Percentiles rank a stretch among this genome's conserved stretches.
These are phyloP conservation scores for Amphicarpaea edgeworthii DNA, from an alignment of 306 rosid species.

Conservation along the genomic window DNA sequence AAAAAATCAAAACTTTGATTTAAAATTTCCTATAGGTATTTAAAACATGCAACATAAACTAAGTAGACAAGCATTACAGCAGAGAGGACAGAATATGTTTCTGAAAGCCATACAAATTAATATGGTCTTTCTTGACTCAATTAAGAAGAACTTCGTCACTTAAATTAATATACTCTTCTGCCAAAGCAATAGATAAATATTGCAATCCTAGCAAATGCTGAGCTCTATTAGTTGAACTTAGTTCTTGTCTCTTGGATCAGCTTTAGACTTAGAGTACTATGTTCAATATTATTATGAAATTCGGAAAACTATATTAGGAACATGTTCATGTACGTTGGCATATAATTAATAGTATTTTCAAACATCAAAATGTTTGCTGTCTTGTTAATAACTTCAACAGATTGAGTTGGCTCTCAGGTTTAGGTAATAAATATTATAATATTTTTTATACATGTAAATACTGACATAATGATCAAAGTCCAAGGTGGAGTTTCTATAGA, in stretches of 20 bases:
- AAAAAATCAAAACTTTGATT: slow-evolving; percentile 19
- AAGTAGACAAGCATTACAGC: not conserved
- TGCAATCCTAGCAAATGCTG: slow-evolving; percentile 22
- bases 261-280: too few relatives aligned
- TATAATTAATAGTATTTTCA: not conserved
- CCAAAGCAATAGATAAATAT: slow-evolving; percentile 1
- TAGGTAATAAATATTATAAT: not conserved
- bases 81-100: slow-evolving; percentile 12
- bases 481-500: too few relatives aligned
- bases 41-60: too few relatives aligned
- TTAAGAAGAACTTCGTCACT: not conserved
- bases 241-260: slow-evolving; percentile 30
- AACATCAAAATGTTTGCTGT: slow-evolving; percentile 16
- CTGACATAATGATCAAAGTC: too few relatives aligned
- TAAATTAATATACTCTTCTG: slow-evolving; percentile 18
- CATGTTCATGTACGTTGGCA: slow-evolving; percentile 16
- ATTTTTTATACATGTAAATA: too few relatives aligned
- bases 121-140: slow-evolving; percentile 15
- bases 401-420: not conserved
- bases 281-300: not conserved
- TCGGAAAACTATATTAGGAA: not conserved
- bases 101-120: not conserved
- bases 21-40: not conserved
- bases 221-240: slow-evolving; percentile 8
- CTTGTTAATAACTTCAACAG: not conserved